Conservation (phyloP, 306 rosid species). For the Arachis hypogaea region DNA sequence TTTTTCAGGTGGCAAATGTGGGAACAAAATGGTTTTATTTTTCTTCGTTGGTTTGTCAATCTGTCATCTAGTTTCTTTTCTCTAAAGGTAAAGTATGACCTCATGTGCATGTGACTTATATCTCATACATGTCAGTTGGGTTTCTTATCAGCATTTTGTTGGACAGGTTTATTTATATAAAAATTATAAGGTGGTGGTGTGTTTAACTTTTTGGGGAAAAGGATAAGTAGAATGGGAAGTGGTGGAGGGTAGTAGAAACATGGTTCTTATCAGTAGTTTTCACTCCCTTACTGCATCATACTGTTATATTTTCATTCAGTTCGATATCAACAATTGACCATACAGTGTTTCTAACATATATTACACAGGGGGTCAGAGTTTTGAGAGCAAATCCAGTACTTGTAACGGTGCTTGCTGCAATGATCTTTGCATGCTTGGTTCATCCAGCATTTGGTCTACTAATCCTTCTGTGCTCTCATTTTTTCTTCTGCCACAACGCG, state of each 20-base stretch:
- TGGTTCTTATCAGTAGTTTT: slow-evolving; percentile 23
- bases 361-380: slow-evolving; percentile 70
- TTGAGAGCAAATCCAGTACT: slow-evolving; percentile 66
- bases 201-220: slow-evolving; percentile 23
- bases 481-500: slow-evolving; percentile 84
- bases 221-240: slow-evolving; percentile 15
- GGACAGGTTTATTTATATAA: background rate
- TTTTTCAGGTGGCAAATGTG: slow-evolving; percentile 78
- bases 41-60: slow-evolving; percentile 51
- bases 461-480: slow-evolving; percentile 66
- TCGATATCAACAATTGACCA: slow-evolving; percentile 34
- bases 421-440: slow-evolving; percentile 72
- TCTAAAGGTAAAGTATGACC: slow-evolving; percentile 62
- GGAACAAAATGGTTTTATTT: slow-evolving; percentile 53
- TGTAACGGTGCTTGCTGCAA: slow-evolving; percentile 68
- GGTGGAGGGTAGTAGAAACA: slow-evolving; percentile 23
- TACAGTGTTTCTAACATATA: slow-evolving; percentile 35
- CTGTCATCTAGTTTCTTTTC: slow-evolving; percentile 60
- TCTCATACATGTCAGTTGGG: slow-evolving; percentile 17
- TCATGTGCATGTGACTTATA: slow-evolving; percentile 26
- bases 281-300: background rate
- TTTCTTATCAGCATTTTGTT: slow-evolving; percentile 22
- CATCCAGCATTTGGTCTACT: slow-evolving; percentile 86
- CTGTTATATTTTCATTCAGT: slow-evolving; percentile 20
- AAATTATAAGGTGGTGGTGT: slow-evolving; percentile 4